Percentiles rank a stretch among this genome's conserved stretches.
Evolutionary conservation across 371 early-diverging fungal genomes (phyloP).

Genomic region (Dichotomocladium elegans): DNA sequence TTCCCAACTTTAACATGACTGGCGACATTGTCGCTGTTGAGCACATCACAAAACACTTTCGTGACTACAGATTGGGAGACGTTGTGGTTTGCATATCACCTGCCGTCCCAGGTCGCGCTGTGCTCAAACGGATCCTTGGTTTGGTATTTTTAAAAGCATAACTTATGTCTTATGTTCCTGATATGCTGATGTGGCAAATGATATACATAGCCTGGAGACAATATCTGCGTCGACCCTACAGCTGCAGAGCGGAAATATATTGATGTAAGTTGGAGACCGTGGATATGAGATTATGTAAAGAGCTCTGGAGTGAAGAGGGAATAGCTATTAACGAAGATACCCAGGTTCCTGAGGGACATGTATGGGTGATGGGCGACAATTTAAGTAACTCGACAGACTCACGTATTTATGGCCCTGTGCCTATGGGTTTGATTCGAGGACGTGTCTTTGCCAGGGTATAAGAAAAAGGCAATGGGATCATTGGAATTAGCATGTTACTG

Average conservation of each 20-base stretch:
- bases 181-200: too few relatives aligned
- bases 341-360: constrained; percentile 64
- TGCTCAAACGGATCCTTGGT: constrained; percentile 78
- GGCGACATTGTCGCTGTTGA: constrained; percentile 70
- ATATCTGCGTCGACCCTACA: constrained; percentile 66
- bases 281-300: too few relatives aligned
- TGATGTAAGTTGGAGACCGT: constrained; percentile 26
- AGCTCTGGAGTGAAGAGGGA: background rate
- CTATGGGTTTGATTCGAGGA: constrained; percentile 75
- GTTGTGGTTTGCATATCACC: constrained; percentile 75
- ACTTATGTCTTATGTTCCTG: too few relatives aligned
- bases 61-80: constrained; percentile 61
- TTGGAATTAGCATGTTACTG: background rate
- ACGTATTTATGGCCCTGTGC: constrained; percentile 78
- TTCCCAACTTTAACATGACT: constrained; percentile 72
- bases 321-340: background rate
- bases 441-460: constrained; percentile 68
- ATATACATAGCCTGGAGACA: constrained; percentile 66
- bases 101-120: constrained; percentile 52
- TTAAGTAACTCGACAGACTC: constrained; percentile 79
- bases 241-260: constrained; percentile 48
- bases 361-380: constrained; percentile 83
- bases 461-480: background rate
- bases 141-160: constrained; percentile 45
- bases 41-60: constrained; percentile 52